Evolutionary conservation across 75 land plant species (phyloP).

Genomic region (Azolla pinnata): DNA sequence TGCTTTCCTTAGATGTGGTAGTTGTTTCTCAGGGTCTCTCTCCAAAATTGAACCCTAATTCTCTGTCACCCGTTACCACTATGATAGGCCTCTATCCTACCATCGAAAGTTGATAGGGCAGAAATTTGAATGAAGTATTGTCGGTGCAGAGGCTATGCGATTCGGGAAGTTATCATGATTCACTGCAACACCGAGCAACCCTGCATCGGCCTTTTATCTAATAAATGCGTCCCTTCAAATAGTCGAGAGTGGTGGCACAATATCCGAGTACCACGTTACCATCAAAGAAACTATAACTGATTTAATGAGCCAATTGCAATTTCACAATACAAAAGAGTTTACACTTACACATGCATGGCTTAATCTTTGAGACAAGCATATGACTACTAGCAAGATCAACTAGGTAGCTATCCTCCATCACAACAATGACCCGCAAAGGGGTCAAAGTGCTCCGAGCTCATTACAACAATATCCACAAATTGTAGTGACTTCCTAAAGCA

Average conservation of each 20-base stretch:
- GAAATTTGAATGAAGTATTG: constrained; percentile 38
- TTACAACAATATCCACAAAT: too few relatives aligned
- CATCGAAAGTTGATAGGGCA: constrained; percentile 40
- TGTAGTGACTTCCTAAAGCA: too few relatives aligned
- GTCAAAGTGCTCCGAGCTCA: too few relatives aligned
- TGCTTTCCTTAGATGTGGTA: constrained; percentile 15
- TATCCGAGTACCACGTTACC: too few relatives aligned
- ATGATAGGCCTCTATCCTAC: constrained; percentile 36
- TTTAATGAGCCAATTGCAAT: constrained; percentile 24
- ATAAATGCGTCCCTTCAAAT: constrained; percentile 1
- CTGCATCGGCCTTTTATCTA: neutral
- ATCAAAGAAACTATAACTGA: constrained; percentile 18
- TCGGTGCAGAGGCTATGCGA: constrained; percentile 26
- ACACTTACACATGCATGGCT: constrained; percentile 25
- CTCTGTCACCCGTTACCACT: constrained; percentile 23
- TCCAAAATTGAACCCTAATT: constrained; percentile 25
- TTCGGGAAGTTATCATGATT: constrained; percentile 31
- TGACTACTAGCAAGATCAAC: constrained; percentile 22
- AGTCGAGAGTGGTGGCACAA: neutral
- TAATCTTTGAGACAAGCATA: constrained; percentile 33
- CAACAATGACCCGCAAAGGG: neutral
- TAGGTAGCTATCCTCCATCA: constrained; percentile 8
- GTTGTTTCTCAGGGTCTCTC: too few relatives aligned
- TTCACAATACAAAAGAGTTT: constrained; percentile 19
- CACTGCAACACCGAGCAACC: neutral